phyloP scores from a whole-genome alignment of 139 green algal species.

The Chlorella sorokiniana region DNA sequence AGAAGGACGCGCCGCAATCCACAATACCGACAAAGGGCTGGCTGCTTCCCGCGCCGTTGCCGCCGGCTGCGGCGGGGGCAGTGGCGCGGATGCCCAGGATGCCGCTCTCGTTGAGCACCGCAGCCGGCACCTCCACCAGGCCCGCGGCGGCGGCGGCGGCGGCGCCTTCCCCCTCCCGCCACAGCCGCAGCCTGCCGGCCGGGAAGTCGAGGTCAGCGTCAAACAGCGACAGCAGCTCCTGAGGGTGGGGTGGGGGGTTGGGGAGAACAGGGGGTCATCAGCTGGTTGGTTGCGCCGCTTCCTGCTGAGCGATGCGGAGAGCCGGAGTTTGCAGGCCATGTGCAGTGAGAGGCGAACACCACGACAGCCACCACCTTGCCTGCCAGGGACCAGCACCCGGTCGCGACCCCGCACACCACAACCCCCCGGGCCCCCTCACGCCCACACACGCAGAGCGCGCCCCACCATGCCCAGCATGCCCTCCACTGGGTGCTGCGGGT shows the following conservation, averaged over 20 bases:
- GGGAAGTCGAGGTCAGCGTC: constrained; percentile 32
- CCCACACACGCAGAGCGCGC: no score
- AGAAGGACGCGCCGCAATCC: constrained; percentile 35
- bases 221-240: constrained; percentile 32
- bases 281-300: no score
- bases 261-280: not conserved
- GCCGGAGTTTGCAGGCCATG: no score
- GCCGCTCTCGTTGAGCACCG: constrained; percentile 33
- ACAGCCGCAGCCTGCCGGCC: constrained; percentile 5
- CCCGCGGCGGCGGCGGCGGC: constrained; percentile 4
- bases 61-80: not conserved
- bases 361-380: no score
- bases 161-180: constrained; percentile 1
- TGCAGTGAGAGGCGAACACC: no score
- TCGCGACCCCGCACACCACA: no score
- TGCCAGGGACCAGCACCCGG: no score
- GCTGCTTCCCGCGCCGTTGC: not conserved
- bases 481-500: constrained; percentile 4
- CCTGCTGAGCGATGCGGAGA: no score
- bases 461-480: not conserved
- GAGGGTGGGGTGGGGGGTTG: not conserved
- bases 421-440: no score
- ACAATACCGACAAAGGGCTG: constrained; percentile 36
- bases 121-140: constrained; percentile 10
- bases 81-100: constrained; percentile 29